phyloP scores from a whole-genome alignment of 176 grass and related monocot genomes.

The Musa itinerans region DNA sequence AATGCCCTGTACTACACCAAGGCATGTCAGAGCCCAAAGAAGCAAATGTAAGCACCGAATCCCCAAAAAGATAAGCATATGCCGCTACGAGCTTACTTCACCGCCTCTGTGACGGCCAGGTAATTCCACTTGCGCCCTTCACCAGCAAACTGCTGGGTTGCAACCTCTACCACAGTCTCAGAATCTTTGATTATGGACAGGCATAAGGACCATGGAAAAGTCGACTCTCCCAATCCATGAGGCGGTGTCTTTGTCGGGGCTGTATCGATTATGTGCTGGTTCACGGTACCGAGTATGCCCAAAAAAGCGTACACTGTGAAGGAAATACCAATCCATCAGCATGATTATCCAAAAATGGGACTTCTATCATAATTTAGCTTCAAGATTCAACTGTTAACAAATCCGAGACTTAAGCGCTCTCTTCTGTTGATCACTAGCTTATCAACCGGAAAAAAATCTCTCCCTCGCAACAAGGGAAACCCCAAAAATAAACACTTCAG shows the following conservation, averaged over 20 bases:
- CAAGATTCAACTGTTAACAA: neutral
- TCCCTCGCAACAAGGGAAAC: neutral
- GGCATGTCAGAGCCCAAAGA: neutral
- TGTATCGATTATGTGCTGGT: constrained; percentile 88
- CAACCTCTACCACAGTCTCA: constrained; percentile 87
- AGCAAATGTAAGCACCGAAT: neutral
- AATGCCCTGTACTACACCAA: constrained; percentile 40
- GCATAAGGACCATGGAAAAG: constrained; percentile 66
- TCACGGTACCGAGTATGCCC: constrained; percentile 79
- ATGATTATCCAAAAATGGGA: neutral
- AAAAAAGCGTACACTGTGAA: constrained; percentile 83
- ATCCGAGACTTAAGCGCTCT: neutral
- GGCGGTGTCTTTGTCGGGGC: constrained; percentile 23
- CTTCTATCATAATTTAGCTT: neutral
- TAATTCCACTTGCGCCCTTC: constrained; percentile 86
- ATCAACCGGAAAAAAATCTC: neutral
- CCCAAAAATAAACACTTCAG: neutral
- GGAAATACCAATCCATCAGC: constrained; percentile 2
- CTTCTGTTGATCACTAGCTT: neutral
- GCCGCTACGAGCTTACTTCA: constrained; percentile 57
- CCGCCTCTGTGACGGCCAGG: constrained; percentile 58
- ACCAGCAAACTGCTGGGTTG: constrained; percentile 72
- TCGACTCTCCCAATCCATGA: constrained; percentile 29
- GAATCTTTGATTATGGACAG: constrained; percentile 81
- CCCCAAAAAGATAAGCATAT: constrained; percentile 16